A percentile compares a stretch with the other conserved stretches of the same genome.
These are phyloP conservation scores for Asterophora lycoperdoides DNA, from an alignment of 768 basidiomycete species.

Conservation along the genomic window DNA sequence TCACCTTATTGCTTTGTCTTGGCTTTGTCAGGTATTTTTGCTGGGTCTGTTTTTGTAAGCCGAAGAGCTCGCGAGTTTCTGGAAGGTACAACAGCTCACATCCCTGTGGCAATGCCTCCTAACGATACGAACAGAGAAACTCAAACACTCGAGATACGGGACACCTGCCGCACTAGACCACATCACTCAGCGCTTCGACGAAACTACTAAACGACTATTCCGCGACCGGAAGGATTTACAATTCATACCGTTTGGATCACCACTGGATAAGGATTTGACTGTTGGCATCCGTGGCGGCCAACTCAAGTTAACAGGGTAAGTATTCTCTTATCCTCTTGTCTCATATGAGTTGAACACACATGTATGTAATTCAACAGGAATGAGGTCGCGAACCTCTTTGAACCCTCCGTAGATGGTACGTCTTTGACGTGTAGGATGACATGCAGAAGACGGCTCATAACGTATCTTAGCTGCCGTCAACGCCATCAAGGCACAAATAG, in stretches of 20 bases:
- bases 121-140: conserved; percentile 49
- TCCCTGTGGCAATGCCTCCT: neutral
- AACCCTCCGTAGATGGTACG: conserved; percentile 66
- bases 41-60: conserved; percentile 80
- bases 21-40: conserved; percentile 65
- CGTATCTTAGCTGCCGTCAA: conserved; percentile 49
- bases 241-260: conserved; percentile 74
- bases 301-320: conserved; percentile 66
- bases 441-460: neutral
- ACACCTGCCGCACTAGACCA: conserved; percentile 69
- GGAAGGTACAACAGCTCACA: conserved; percentile 41
- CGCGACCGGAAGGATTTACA: conserved; percentile 63
- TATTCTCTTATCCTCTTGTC: neutral
- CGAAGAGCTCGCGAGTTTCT: conserved; percentile 68
- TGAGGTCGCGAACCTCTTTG: conserved; percentile 67
- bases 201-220: conserved; percentile 78
- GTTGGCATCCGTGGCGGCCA: conserved; percentile 72
- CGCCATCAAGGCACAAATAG: conserved; percentile 69
- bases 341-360: conserved; percentile 2
- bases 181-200: conserved; percentile 76
- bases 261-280: conserved; percentile 66
- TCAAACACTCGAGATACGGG: conserved; percentile 70
- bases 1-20: conserved; percentile 3
- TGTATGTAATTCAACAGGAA: conserved; percentile 24
- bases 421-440: neutral